Conservation (phyloP, 495 filamentous ascomycete genomes). For the Xanthoparmelia taractica region DNA sequence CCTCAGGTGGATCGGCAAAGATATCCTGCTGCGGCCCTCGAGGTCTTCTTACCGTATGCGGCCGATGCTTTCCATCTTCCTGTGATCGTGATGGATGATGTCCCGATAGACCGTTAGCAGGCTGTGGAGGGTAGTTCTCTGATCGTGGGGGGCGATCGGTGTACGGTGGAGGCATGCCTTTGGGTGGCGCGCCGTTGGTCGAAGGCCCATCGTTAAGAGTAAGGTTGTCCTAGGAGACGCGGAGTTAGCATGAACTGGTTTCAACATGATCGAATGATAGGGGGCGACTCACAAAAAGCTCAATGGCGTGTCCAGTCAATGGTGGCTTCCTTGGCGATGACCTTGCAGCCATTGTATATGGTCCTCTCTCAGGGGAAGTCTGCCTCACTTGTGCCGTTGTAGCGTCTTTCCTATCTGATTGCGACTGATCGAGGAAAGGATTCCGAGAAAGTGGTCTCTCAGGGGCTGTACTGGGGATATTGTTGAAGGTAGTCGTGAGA, state of each 20-base stretch:
- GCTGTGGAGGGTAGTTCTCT: constrained; percentile 28
- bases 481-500: constrained; percentile 30
- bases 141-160: constrained; percentile 37
- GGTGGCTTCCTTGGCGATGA: constrained; percentile 42
- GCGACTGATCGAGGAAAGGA: constrained; percentile 74
- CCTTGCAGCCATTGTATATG: constrained; percentile 50
- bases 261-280: constrained; percentile 2
- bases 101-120: constrained; percentile 38
- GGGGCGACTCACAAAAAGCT: constrained; percentile 76
- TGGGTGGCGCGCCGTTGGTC: constrained; percentile 23
- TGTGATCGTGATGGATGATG: constrained; percentile 55
- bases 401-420: constrained; percentile 44
- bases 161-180: constrained; percentile 38
- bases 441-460: constrained; percentile 78
- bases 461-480: constrained; percentile 45
- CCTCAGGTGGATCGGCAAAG: constrained; percentile 49
- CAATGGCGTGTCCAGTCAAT: constrained; percentile 59
- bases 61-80: constrained; percentile 43
- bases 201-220: constrained; percentile 40
- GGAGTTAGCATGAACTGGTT: constrained; percentile 9
- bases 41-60: constrained; percentile 27
- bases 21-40: constrained; percentile 43
- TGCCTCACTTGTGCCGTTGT: constrained; percentile 33
- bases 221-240: constrained; percentile 40
- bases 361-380: constrained; percentile 30